Percentiles rank a stretch among this genome's conserved stretches.
These are phyloP conservation scores for Suillus subaureus DNA, from an alignment of 768 basidiomycete species.

Conservation along the genomic window DNA sequence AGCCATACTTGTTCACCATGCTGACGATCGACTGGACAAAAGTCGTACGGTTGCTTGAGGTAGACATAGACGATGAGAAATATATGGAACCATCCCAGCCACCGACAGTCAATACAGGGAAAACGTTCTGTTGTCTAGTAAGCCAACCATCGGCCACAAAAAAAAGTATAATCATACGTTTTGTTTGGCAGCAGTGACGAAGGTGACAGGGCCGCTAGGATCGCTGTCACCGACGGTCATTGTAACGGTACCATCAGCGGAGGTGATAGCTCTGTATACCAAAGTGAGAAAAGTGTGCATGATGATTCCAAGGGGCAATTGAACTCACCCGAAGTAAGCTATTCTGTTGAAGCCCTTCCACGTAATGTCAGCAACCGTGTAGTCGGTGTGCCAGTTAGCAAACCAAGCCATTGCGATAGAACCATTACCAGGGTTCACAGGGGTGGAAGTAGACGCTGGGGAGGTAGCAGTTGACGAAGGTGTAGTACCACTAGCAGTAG, in stretches of 20 bases:
- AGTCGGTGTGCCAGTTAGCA: conserved; percentile 63
- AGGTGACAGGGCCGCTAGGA: conserved; percentile 16
- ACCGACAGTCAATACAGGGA: conserved; percentile 61
- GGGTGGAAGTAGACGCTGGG: conserved; percentile 10
- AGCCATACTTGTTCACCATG: conserved; percentile 48
- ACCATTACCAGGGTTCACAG: conserved; percentile 11
- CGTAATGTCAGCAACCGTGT: conserved; percentile 51
- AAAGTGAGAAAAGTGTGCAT: neutral
- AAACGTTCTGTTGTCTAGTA: conserved; percentile 44
- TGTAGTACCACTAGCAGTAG: neutral
- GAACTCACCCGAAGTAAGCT: conserved; percentile 60
- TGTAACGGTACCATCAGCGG: conserved; percentile 16
- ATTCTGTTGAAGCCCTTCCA: conserved; percentile 72
- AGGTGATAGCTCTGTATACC: conserved; percentile 13
- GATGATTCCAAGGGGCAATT: too few relatives aligned
- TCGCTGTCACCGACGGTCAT: conserved; percentile 10
- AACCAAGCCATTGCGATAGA: conserved; percentile 65
- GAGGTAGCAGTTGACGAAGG: conserved; percentile 10
- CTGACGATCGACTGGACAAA: conserved; percentile 57
- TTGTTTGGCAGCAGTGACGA: conserved; percentile 27
- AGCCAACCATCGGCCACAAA: neutral
- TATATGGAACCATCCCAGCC: conserved; percentile 68
- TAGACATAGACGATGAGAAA: conserved; percentile 62
- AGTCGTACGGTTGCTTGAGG: conserved; percentile 53
- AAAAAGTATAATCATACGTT: conserved; percentile 20